These are phyloP conservation scores for Blastobotrys niveus DNA, from an alignment of 1,139 yeast genomes.

Conservation along the genomic window DNA sequence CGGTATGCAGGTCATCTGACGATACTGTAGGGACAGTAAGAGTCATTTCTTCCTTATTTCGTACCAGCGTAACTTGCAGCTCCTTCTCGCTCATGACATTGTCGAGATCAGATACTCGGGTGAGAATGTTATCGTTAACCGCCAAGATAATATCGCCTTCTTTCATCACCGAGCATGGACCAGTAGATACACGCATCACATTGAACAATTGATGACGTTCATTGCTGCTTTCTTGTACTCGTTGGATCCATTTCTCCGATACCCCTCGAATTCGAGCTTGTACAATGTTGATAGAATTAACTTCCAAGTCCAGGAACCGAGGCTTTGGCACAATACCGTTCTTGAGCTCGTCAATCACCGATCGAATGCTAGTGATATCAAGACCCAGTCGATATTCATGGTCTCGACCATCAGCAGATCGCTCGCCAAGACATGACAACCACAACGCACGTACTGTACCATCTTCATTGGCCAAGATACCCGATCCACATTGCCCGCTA, in stretches of 20 bases:
- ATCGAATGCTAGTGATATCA: constrained; percentile 58
- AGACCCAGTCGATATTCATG: constrained; percentile 73
- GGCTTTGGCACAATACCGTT: constrained; percentile 49
- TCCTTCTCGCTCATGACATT: constrained; percentile 45
- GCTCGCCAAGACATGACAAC: constrained; percentile 77
- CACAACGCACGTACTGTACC: constrained; percentile 81
- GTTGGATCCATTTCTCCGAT: constrained; percentile 71
- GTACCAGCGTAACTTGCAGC: constrained; percentile 54
- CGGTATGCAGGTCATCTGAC: constrained; percentile 54
- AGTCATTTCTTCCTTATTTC: constrained; percentile 51
- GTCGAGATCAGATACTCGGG: constrained; percentile 61
- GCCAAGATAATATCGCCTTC: constrained; percentile 71
- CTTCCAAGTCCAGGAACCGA: constrained; percentile 73
- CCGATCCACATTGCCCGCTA: constrained; percentile 72
- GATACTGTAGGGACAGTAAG: constrained; percentile 59
- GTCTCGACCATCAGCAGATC: constrained; percentile 48
- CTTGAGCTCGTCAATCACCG: constrained; percentile 52
- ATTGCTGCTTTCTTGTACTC: constrained; percentile 51
- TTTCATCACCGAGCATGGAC: constrained; percentile 38
- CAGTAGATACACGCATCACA: constrained; percentile 65
- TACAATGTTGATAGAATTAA: constrained; percentile 59
- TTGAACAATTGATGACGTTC: constrained; percentile 69
- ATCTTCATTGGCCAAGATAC: constrained; percentile 69
- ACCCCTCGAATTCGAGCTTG: constrained; percentile 85
- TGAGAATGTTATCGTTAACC: constrained; percentile 58